These are phyloP conservation scores for Trichomonas gallinae DNA, from an alignment of 208 protist species.

Conservation along the genomic window DNA sequence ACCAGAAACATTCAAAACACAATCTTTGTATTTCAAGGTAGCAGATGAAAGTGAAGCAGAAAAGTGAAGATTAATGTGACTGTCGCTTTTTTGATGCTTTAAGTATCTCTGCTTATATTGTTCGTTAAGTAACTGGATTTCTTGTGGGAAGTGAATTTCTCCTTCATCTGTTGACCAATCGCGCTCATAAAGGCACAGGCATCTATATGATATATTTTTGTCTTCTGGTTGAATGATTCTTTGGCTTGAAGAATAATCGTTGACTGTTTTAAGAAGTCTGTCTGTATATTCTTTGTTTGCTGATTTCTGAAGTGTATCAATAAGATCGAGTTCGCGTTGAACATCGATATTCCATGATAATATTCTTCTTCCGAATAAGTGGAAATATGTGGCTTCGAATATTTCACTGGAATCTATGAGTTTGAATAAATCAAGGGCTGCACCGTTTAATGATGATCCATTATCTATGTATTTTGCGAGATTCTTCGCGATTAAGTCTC, in stretches of 20 bases:
- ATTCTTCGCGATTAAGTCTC: background rate
- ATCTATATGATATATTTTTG: background rate
- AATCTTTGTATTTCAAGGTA: background rate
- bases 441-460: background rate
- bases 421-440: background rate
- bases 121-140: background rate
- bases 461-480: background rate
- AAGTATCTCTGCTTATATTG: background rate
- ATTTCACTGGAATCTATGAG: background rate
- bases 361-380: background rate
- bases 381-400: background rate
- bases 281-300: background rate
- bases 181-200: background rate
- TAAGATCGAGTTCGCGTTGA: background rate
- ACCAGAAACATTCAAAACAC: background rate
- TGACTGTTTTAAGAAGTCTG: background rate
- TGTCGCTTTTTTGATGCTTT: background rate
- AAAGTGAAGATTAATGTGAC: background rate
- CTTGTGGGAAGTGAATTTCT: background rate
- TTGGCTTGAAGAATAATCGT: background rate
- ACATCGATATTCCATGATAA: background rate
- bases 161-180: background rate
- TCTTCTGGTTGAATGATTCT: background rate
- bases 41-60: background rate
- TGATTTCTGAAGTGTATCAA: background rate